A percentile compares a stretch with the other conserved stretches of the same genome.
phyloP scores from a whole-genome alignment of 306 rosid genomes.

The Vigna radiata region DNA sequence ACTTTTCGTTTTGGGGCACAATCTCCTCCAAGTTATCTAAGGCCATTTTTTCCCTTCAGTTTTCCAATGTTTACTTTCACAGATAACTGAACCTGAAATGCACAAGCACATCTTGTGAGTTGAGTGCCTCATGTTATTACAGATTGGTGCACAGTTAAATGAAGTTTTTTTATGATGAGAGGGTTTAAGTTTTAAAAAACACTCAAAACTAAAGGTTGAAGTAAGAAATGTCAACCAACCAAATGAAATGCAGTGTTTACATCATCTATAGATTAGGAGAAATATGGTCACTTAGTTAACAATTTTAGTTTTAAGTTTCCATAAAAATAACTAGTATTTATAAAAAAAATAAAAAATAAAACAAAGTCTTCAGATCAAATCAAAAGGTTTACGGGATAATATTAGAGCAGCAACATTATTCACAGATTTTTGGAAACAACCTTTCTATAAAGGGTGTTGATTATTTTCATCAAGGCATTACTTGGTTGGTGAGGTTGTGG shows the following conservation, averaged over 20 bases:
- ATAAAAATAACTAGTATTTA: no score
- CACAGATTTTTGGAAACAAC: not conserved
- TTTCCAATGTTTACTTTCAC: constrained; percentile 6
- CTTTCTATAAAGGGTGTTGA: not conserved
- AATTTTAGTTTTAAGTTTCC: no score
- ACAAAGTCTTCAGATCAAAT: not conserved
- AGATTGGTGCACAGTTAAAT: constrained; percentile 1
- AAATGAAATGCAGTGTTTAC: no score
- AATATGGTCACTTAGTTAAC: no score
- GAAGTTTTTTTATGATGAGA: not conserved
- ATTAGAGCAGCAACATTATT: not conserved
- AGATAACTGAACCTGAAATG: constrained; percentile 36
- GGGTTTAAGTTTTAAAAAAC: constrained; percentile 1
- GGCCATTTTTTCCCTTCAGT: constrained; percentile 48
- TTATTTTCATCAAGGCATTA: constrained; percentile 25
- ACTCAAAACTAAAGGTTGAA: not conserved
- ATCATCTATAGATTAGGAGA: no score
- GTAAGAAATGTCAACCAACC: constrained; percentile 9
- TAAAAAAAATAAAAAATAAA: no score
- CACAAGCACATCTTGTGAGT: constrained; percentile 31
- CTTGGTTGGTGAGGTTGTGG: constrained; percentile 34
- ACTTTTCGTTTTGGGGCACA: constrained; percentile 38
- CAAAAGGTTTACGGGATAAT: constrained; percentile 32
- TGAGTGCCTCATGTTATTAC: not conserved
- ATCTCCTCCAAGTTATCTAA: constrained; percentile 55